Evolutionary conservation across 2,329 filamentous ascomycete genomes (phyloP), one percentile per base, ranked within the genome.

Genomic region (Didymella segeticola): DNA sequence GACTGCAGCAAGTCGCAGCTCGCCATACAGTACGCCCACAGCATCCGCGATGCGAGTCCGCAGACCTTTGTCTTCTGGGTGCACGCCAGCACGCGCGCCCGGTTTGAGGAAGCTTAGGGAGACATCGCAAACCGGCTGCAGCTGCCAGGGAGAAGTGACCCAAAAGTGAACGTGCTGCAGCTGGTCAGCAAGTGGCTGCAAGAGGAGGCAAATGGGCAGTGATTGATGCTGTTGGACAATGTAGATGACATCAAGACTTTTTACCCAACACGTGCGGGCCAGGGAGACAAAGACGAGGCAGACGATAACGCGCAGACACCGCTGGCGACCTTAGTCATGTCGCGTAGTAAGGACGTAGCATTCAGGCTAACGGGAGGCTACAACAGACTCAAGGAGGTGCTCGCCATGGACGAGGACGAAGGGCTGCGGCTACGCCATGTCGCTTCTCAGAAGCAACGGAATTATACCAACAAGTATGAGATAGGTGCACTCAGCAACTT

Each of bases 171-270:
- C 46, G 52, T 63, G 14, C 27, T 64, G 11, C 22, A 37, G 11
- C 50, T 60, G 4, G 47, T 63, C 4, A 31, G 38, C 27, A 30
- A 56, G 23, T 62, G 61, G 63, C 47, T 66, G n/a, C 25, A 36
- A n/a, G 39, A 57, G 25, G 47, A 65, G n/a, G 9, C 39, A 14
- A 60, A 63, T 8, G 52, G 54, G 12, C 43, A 22, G 11, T 67
- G 61, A 63, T 4, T 61, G 10, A 51, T 67, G 36, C 36, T 67
- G 5, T n/a, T 67, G 3, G 63, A 67, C 41, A 67, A 66, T n/a
- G 56, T 38, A 3, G 63, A 67, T 26, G 56, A 67, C 31, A 12
- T 29, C 5, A 25, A 22, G 15, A 46, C 31, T 15, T n/a, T 54
- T 49, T 52, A 52, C 34, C 27, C 27, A 20, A 34, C 27, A 27